A percentile compares a stretch with the other conserved stretches of the same genome.
These are phyloP conservation scores for Vigna reflexopilosa DNA, from an alignment of 306 rosid species.

Conservation along the genomic window DNA sequence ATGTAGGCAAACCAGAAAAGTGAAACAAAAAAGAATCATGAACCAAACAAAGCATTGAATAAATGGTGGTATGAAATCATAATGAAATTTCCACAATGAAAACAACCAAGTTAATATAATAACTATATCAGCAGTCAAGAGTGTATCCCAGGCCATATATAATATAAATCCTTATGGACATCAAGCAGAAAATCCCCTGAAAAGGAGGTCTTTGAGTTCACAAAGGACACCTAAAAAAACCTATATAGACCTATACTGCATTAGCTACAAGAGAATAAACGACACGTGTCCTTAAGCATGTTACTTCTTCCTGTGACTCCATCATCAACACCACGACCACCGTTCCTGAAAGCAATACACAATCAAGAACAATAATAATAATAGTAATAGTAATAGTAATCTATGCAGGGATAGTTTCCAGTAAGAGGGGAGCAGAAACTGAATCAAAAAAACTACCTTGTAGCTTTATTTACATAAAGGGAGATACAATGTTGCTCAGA, in stretches of 20 bases:
- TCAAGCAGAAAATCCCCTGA: conserved; percentile 50
- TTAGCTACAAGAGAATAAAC: conserved; percentile 59
- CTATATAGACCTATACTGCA: conserved; percentile 50
- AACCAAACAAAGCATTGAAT: conserved; percentile 33
- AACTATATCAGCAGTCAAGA: conserved; percentile 52
- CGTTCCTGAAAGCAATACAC: conserved; percentile 65
- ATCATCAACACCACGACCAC: conserved; percentile 48
- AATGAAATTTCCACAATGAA: conserved; percentile 37
- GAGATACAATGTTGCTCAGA: conserved; percentile 54
- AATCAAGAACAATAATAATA: neutral
- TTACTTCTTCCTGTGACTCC: conserved; percentile 48
- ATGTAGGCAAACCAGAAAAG: neutral
- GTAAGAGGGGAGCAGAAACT: neutral
- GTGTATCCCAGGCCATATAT: conserved; percentile 51
- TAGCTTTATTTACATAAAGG: conserved; percentile 86
- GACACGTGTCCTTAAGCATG: conserved; percentile 51
- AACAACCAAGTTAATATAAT: conserved; percentile 44
- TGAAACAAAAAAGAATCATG: conserved; percentile 2
- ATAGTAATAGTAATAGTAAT: neutral
- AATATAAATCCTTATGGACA: conserved; percentile 60
- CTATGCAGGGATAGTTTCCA: neutral
- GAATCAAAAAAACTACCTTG: conserved; percentile 62
- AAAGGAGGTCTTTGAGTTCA: conserved; percentile 47
- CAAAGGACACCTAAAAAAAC: conserved; percentile 47
- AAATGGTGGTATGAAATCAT: conserved; percentile 12